Conservation (phyloP, 495 filamentous ascomycete species). For the Cercophora sp. region DNA sequence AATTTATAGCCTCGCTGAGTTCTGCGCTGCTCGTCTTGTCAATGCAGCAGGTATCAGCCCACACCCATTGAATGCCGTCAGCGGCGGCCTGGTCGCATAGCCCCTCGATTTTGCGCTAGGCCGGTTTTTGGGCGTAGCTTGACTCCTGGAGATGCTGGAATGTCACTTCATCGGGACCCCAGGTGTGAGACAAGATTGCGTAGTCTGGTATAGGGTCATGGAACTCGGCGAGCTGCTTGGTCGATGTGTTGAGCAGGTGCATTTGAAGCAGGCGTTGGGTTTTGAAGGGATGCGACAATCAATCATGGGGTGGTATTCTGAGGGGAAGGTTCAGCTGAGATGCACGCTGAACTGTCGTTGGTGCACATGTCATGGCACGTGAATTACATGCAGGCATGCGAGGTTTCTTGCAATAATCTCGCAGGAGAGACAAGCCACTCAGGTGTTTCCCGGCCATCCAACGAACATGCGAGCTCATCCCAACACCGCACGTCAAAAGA, state of each 20-base stretch:
- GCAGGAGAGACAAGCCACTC: too few species aligned
- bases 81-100: not conserved
- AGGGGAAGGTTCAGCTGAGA: too few species aligned
- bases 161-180: not conserved
- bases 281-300: too few species aligned
- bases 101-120: not conserved
- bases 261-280: too few species aligned
- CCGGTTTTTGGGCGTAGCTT: not conserved
- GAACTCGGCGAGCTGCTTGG: not conserved
- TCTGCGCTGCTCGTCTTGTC: not conserved
- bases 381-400: too few species aligned
- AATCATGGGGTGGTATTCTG: too few species aligned
- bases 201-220: not conserved
- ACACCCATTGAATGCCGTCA: not conserved
- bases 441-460: too few species aligned
- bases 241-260: not conserved
- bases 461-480: too few species aligned
- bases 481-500: too few species aligned
- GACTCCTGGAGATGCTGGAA: not conserved
- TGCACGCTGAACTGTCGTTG: too few species aligned
- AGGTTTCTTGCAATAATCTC: too few species aligned
- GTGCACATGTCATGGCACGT: too few species aligned
- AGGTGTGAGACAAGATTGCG: conserved; percentile 1
- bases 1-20: conserved; percentile 1
- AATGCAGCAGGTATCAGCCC: conserved; percentile 2